Evolutionary conservation across 2,329 filamentous ascomycete species (phyloP).

Genomic region (Pezicula neosporulosa): DNA sequence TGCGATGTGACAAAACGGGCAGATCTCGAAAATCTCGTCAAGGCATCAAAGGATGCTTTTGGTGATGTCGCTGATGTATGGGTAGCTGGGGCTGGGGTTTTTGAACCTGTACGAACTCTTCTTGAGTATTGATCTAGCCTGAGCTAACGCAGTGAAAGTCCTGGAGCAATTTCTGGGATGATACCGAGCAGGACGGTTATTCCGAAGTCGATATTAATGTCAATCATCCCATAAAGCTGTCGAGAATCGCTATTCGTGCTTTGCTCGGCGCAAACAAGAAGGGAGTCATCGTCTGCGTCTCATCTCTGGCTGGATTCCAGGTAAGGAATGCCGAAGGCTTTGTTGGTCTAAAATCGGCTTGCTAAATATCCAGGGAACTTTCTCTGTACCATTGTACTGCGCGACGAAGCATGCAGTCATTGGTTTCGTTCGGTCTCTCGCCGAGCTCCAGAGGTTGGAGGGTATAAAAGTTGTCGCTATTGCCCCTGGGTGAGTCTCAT

Average conservation of each 20-base stretch:
- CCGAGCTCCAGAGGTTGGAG: constrained; percentile 26
- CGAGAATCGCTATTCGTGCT: constrained; percentile 31
- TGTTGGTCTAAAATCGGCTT: too few relatives aligned
- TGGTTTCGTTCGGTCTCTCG: constrained; percentile 33
- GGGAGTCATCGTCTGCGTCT: constrained; percentile 30
- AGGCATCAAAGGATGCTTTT: constrained; percentile 20
- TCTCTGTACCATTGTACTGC: constrained; percentile 29
- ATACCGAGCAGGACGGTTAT: constrained; percentile 30
- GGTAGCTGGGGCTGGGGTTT: constrained; percentile 33
- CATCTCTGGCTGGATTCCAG: constrained; percentile 29
- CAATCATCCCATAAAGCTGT: constrained; percentile 35
- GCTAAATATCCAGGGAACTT: constrained; percentile 12
- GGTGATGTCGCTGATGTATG: constrained; percentile 34
- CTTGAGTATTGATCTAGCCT: not conserved
- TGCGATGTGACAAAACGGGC: constrained; percentile 31
- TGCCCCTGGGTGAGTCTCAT: constrained; percentile 25
- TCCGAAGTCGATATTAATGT: constrained; percentile 30
- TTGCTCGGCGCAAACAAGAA: constrained; percentile 29
- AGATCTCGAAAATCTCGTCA: constrained; percentile 26
- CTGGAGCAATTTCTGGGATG: constrained; percentile 33
- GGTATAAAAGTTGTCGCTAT: constrained; percentile 31
- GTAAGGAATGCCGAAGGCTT: too few relatives aligned
- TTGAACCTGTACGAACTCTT: constrained; percentile 28
- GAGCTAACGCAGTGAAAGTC: constrained; percentile 4
- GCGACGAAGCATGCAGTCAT: constrained; percentile 36